Base-by-base conservation (phyloP, 192 early-diverging fungal genomes). In the Rhizophlyctis rosea region DNA sequence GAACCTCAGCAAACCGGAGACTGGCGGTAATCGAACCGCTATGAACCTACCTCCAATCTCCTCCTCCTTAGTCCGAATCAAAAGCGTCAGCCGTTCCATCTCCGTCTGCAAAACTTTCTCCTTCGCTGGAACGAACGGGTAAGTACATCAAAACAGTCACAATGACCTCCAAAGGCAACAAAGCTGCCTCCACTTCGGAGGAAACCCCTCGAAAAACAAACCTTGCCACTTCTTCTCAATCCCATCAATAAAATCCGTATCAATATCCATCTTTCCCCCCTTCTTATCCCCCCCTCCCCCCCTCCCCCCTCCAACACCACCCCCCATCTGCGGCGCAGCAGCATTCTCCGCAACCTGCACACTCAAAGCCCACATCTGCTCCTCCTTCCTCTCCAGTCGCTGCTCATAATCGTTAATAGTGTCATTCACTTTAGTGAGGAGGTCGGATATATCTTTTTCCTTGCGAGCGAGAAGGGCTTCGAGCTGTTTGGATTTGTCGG, bases 321-420 rank as follows among this genome's bases (percentile, higher is more conserved):
- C n/a, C n/a, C n/a, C n/a, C n/a, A n/a, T n/a, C n/a, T n/a, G 39
- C 39, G 18, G 18, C 39, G 9, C 39, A 44, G 39, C 55, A 5
- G 59, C 62, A 25, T 59, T 79, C 69, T 83, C 81, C 11, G 73
- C 71, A 55, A 83, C 69, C 54, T 81, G 79, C 60, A 74, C 33
- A 53, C 68, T 81, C 79, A 83, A 81, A 3, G 70, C 68, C 81
- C 81, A 83, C 70, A 83, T 76, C 51, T 83, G 81, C 58, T 83
- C 79, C 58, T 83, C 81, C 57, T 83, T 83, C 39, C 69, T 64
- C 64, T 79, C 76, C 50, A 83, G 65, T 54, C 79, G 76, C 24
- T 58, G 48, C 59, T 83, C 81, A 47, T 83, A 83, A 16, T 83
- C 79, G 56, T 67, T 78, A 39, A 81, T 76, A 11, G 76, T 83